Percentiles rank a stretch among this genome's conserved stretches.
phyloP scores from a whole-genome alignment of 139 green algal genomes.

The Deuterostichococcus epilithicus region DNA sequence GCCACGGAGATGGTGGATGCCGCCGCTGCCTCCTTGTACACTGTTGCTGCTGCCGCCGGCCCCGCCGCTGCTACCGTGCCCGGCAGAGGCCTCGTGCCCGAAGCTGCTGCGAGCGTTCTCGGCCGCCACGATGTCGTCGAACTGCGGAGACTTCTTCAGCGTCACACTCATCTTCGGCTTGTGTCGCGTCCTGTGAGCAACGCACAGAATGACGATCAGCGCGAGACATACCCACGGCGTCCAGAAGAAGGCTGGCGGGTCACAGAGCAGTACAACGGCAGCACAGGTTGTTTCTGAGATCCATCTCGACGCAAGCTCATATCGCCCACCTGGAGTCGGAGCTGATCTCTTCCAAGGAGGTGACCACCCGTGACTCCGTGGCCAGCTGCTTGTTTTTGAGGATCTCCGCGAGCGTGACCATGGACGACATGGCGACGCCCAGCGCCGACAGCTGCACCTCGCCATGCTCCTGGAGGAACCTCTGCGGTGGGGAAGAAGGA shows the following conservation, averaged over 20 bases:
- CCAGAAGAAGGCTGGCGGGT: not conserved
- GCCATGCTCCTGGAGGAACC: constrained; percentile 68
- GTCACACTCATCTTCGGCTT: constrained; percentile 82
- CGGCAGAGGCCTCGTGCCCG: not conserved
- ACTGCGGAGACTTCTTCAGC: constrained; percentile 62
- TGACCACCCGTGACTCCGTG: constrained; percentile 50
- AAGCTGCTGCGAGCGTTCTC: constrained; percentile 12
- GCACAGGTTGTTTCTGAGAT: not conserved
- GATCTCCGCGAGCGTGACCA: constrained; percentile 85
- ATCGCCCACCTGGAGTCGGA: constrained; percentile 25
- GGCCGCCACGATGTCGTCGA: constrained; percentile 56
- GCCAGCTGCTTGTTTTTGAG: constrained; percentile 74
- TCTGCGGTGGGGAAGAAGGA: constrained; percentile 24
- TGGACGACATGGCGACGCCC: constrained; percentile 73
- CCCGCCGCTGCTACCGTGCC: no score
- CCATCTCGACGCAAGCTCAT: no score
- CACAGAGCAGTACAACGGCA: not conserved
- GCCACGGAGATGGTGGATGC: not conserved
- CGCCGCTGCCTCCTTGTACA: no score
- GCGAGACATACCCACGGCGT: constrained; percentile 6
- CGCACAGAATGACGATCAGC: constrained; percentile 4
- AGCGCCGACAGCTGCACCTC: constrained; percentile 82
- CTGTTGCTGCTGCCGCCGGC: not conserved
- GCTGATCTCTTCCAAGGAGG: constrained; percentile 26
- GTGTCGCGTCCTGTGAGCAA: constrained; percentile 23